Percentiles rank a stretch among this genome's conserved stretches.
These are phyloP conservation scores for Gossypium trilobum DNA, from an alignment of 441 rosid genomes.

Conservation along the genomic window DNA sequence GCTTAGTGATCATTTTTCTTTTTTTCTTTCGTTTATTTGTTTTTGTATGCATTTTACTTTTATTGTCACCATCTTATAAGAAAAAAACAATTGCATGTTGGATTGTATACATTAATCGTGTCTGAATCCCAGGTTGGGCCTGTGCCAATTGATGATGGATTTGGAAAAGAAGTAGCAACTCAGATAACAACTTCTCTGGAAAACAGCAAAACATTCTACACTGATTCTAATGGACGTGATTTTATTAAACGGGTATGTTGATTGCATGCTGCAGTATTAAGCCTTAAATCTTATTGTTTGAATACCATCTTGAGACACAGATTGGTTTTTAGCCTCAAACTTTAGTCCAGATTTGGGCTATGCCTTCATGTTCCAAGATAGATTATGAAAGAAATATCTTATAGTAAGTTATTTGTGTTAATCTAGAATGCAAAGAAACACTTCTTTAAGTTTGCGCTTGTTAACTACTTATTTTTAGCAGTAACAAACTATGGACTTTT, in stretches of 20 bases:
- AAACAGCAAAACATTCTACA: constrained; percentile 74
- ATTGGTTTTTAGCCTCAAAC: constrained; percentile 5
- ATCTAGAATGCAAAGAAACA: background rate
- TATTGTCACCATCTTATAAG: background rate
- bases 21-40: background rate
- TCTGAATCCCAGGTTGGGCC: constrained; percentile 64
- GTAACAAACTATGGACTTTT: constrained; percentile 8
- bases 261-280: background rate
- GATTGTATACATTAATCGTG: constrained; percentile 10
- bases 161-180: constrained; percentile 83
- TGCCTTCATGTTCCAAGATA: constrained; percentile 7
- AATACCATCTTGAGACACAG: background rate
- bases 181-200: constrained; percentile 63
- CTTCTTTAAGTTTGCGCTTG: constrained; percentile 2
- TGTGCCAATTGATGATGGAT: constrained; percentile 67
- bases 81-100: background rate
- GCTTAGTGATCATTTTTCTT: background rate
- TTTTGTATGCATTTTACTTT: constrained; percentile 6
- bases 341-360: constrained; percentile 1
- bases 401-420: background rate
- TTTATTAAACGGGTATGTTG: constrained; percentile 75
- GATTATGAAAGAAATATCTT: background rate
- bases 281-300: background rate
- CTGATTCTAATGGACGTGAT: constrained; percentile 97
- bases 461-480: constrained; percentile 12